Evolutionary conservation across 306 rosid genomes (phyloP), one percentile per base, ranked within the genome.

Genomic region (Lupinus albus): DNA sequence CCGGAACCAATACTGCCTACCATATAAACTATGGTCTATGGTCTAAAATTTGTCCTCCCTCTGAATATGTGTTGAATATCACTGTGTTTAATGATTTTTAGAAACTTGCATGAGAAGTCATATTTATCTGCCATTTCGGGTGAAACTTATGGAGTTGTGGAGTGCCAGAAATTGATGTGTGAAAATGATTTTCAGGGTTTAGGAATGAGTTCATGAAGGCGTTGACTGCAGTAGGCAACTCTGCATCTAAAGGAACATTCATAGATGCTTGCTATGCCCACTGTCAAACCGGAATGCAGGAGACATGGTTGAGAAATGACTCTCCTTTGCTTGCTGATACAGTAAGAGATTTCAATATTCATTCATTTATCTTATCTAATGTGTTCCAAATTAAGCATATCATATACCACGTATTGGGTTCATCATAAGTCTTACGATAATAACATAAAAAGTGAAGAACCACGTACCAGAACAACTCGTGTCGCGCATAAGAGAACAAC

Each of bases 271-370:
- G 99, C 82, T 93, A 90, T 73, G 87, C 95, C 2, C 99, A 93
- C 79, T 90, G 99, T 79, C 99, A 93, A 84, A 88, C 88, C 6
- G 96, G 87, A 86, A 68, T 8, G 39, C 99, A 93, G 63, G 99
- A 90, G 77, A 86, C 96, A 36, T 93, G 99, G 99, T 13, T 85
- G 65, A 79, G 89, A 78, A 68, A 28, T 5, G 88, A 90, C 77
- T 90, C 99, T 55, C 99, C 99, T 0, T 4, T 76, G 67, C 61
- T 93, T n/a, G 78, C 44, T 60, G 79, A 72, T 6, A 83, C 63
- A 13, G 98, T 93, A 89, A 72, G 86, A 20, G 33, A 30, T 75
- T 67, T 45, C 71, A 48, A 9, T 21, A 33, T 38, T n/a, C n/a
- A n/a, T n/a, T n/a, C n/a, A n/a, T n/a, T n/a, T n/a, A n/a, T n/a